phyloP scores from a whole-genome alignment of 106 monocot species.

The Phalaenopsis equestris region DNA sequence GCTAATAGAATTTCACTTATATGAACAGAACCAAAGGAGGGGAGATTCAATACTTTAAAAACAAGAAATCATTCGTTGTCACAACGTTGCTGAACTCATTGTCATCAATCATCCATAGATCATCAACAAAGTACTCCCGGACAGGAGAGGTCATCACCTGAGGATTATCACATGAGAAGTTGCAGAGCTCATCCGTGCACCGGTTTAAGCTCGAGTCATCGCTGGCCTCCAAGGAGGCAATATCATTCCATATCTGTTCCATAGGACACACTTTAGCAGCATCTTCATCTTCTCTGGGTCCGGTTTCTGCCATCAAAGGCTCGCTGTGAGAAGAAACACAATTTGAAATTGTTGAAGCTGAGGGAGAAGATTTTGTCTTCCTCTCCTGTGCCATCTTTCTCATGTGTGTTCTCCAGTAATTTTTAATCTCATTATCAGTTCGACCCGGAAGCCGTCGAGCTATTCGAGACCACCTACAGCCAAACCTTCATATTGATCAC shows the following conservation, averaged over 20 bases:
- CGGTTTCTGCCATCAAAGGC: not conserved
- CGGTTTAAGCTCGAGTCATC: not conserved
- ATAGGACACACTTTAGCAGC: conserved; percentile 16
- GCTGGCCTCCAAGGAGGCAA: conserved; percentile 11
- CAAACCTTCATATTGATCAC: not conserved
- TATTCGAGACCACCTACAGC: conserved; percentile 52
- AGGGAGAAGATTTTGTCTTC: conserved; percentile 7
- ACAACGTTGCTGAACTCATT: not conserved
- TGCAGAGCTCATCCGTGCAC: not conserved
- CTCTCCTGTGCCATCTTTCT: conserved; percentile 37
- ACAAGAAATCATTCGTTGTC: not conserved
- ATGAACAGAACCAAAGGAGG: not conserved
- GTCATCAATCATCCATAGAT: conserved; percentile 1
- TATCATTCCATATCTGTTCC: conserved; percentile 58
- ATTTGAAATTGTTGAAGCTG: not conserved
- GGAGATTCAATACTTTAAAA: not conserved
- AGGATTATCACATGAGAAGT: not conserved
- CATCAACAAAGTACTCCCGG: not conserved
- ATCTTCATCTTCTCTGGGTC: not conserved
- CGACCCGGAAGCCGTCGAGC: conserved; percentile 54
- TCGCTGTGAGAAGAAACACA: not conserved
- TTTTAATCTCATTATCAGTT: conserved; percentile 74
- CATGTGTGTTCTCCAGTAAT: conserved; percentile 68
- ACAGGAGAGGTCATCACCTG: not conserved
- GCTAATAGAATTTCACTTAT: not conserved